phyloP scores from a whole-genome alignment of 139 green algal species.

The Chlorella sp. region DNA sequence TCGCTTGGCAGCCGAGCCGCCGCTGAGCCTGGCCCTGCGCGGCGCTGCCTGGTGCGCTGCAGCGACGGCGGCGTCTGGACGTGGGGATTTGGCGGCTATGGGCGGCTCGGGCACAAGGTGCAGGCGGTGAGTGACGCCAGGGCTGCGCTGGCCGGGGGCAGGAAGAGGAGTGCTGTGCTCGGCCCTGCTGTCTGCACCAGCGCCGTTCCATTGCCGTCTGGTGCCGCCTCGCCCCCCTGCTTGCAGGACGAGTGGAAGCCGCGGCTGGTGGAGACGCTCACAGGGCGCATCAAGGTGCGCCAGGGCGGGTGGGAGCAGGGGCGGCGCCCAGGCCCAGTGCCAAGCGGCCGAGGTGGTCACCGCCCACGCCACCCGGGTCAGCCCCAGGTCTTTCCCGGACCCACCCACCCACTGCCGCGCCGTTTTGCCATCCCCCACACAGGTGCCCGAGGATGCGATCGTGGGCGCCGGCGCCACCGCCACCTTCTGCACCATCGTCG shows the following conservation, averaged over 20 bases:
- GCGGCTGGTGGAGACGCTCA: constrained; percentile 71
- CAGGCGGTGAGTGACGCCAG: constrained; percentile 46
- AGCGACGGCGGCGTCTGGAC: constrained; percentile 51
- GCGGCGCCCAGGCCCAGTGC: too few species aligned
- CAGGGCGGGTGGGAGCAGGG: not conserved
- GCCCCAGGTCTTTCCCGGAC: too few species aligned
- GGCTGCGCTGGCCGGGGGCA: too few species aligned
- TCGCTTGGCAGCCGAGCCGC: too few species aligned
- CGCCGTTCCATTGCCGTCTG: too few species aligned
- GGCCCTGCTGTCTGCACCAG: too few species aligned
- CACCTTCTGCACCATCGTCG: constrained; percentile 74
- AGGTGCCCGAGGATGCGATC: constrained; percentile 17
- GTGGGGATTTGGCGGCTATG: constrained; percentile 77
- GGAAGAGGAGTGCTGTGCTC: too few species aligned
- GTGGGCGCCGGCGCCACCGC: constrained; percentile 58
- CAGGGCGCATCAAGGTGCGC: constrained; percentile 49
- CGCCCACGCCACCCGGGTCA: too few species aligned
- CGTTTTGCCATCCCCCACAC: too few species aligned
- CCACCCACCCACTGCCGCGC: too few species aligned
- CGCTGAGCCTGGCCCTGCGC: too few species aligned
- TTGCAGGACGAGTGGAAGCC: constrained; percentile 82
- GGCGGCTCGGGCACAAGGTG: constrained; percentile 87
- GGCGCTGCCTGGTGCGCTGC: constrained; percentile 23
- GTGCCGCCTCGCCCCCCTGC: not conserved
- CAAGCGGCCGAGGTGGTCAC: too few species aligned